Evolutionary conservation across 2,329 filamentous ascomycete genomes (phyloP), one percentile per base, ranked within the genome.

Genomic region (Ceratocystis smalleyi): DNA sequence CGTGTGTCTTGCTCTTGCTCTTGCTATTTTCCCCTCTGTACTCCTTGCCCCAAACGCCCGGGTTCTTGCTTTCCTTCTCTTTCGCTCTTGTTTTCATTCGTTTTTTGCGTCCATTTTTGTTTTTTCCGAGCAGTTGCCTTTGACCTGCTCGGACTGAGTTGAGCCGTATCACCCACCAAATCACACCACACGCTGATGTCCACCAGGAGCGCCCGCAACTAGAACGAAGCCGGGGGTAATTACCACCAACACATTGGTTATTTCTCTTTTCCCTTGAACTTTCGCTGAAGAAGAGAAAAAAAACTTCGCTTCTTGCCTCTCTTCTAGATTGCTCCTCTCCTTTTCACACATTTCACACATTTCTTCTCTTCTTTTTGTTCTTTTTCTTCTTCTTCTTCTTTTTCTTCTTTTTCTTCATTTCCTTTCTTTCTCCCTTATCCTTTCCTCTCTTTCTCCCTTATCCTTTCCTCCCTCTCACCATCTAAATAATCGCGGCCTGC

Each of bases 171-270:
- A 51, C 47, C 19, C 19, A 12, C 19, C 35, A 40, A 3, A 40
- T 40, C 35, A 40, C 35, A 40, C 35, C 35, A 40, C 35, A 15
- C 35, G 32, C 32, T 10, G 32, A 35, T 35, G 24, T 51, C 12
- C 19, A 51, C 5, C 24, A 10, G n/a, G 54, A 57, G 54, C 54
- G 54, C 54, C 54, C 54, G 54, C 54, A 57, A 57, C 27, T 57
- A 35, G 30, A 5, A 57, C 54, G 27, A 57, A 57, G 30, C 54
- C 54, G 54, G 54, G 54, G 54, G 54, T 57, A 57, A 57, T 32
- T 57, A 35, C 54, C 54, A 35, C 6, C 35, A 40, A 2, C 22
- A 51, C 8, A 7, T 15, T 35, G 54, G 32, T 27, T 22, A 57
- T 27, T 22, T 35, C 27, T n/a, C 27, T 30, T 30, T 57, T 57